These are phyloP conservation scores for Xylaria scruposa DNA, from an alignment of 495 filamentous ascomycete species.

Conservation along the genomic window DNA sequence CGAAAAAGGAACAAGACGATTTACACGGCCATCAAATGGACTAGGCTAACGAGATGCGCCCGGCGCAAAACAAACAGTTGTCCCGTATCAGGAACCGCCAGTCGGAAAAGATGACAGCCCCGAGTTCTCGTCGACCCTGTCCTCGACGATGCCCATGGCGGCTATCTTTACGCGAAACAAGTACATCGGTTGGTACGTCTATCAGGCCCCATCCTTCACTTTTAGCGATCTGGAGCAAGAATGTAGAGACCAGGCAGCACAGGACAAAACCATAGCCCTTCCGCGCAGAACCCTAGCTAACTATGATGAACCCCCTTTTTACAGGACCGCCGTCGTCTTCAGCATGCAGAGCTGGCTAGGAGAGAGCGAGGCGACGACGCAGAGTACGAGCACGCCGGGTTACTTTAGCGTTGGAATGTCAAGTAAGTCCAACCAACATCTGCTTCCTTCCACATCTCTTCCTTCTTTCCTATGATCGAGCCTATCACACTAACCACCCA, in stretches of 20 bases:
- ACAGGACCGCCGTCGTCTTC: constrained; percentile 83
- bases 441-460: background rate
- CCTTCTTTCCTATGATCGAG: background rate
- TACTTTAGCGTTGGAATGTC: constrained; percentile 89
- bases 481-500: background rate
- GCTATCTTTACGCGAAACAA: constrained; percentile 92
- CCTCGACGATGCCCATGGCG: constrained; percentile 89
- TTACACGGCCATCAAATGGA: constrained; percentile 39
- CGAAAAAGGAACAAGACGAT: background rate
- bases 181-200: constrained; percentile 83
- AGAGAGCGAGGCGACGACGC: constrained; percentile 74
- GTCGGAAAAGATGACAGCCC: constrained; percentile 50
- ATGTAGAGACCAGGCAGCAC: no score
- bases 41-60: constrained; percentile 27
- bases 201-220: background rate
- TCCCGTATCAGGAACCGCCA: constrained; percentile 60
- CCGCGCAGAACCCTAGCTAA: background rate
- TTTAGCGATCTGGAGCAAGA: no score
- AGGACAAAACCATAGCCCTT: background rate
- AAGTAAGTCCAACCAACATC: constrained; percentile 58
- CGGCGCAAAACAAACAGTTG: constrained; percentile 44
- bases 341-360: constrained; percentile 85
- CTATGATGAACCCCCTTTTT: background rate
- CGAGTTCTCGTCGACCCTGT: constrained; percentile 69
- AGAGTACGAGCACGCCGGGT: constrained; percentile 72